A percentile compares a stretch with the other conserved stretches of the same genome.
These are phyloP conservation scores for Sporothrix sp. DNA, from an alignment of 2,329 filamentous ascomycete species.

Conservation along the genomic window DNA sequence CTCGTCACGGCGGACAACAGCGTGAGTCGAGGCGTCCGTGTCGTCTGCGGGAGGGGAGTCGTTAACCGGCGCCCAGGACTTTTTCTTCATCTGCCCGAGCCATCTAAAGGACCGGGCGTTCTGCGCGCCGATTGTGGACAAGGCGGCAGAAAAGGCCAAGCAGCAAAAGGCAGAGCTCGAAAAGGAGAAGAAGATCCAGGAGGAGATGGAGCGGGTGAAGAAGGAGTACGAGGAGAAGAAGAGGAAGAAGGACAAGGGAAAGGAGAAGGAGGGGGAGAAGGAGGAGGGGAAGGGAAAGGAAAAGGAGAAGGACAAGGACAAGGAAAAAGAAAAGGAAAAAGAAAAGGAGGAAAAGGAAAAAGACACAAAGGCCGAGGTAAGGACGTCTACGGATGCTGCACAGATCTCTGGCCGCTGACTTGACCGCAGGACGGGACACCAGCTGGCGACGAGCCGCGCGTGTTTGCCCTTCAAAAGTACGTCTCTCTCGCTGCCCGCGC, in stretches of 20 bases:
- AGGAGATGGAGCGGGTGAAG: slow-evolving; percentile 54
- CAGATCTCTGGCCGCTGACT: not conserved
- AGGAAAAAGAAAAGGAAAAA: slow-evolving; percentile 29
- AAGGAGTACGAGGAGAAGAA: slow-evolving; percentile 71
- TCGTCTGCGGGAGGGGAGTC: too few relatives aligned
- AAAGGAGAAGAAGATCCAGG: slow-evolving; percentile 55
- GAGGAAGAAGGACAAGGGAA: slow-evolving; percentile 58
- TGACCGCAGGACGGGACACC: slow-evolving; percentile 22
- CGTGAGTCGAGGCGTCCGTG: slow-evolving; percentile 37
- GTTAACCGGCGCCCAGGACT: too few relatives aligned
- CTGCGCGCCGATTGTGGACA: slow-evolving; percentile 63
- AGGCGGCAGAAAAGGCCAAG: slow-evolving; percentile 53
- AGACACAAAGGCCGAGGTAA: slow-evolving; percentile 3
- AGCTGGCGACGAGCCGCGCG: slow-evolving; percentile 61
- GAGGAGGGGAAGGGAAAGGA: slow-evolving; percentile 38
- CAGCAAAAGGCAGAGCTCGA: slow-evolving; percentile 56
- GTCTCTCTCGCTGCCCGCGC: slow-evolving; percentile 15
- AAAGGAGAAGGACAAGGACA: slow-evolving; percentile 32
- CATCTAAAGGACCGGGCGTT: slow-evolving; percentile 81
- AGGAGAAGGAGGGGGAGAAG: slow-evolving; percentile 45
- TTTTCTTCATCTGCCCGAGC: slow-evolving; percentile 79
- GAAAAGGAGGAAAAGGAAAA: slow-evolving; percentile 23
- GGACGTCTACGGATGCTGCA: not conserved
- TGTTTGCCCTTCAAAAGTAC: slow-evolving; percentile 78
- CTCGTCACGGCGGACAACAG: slow-evolving; percentile 84